These are phyloP conservation scores for Leccinum imitatum DNA, from an alignment of 768 basidiomycete genomes.

Conservation along the genomic window DNA sequence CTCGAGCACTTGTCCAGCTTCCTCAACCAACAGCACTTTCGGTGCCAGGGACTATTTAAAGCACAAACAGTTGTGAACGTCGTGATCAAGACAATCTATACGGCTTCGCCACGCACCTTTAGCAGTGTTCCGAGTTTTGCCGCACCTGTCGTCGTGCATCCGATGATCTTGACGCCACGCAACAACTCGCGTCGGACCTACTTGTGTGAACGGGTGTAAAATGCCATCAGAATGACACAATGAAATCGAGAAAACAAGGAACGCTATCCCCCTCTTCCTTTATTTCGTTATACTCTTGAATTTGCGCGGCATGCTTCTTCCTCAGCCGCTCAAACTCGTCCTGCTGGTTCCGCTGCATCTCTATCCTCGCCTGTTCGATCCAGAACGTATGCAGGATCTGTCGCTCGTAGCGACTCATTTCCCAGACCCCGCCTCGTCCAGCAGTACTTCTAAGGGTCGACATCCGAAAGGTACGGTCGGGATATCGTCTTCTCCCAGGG, in stretches of 20 bases:
- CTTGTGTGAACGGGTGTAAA: too few relatives aligned
- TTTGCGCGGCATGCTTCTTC: conserved; percentile 42
- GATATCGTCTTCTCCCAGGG: conserved; percentile 34
- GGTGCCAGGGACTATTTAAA: conserved; percentile 52
- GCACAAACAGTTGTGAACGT: too few relatives aligned
- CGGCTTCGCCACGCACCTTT: conserved; percentile 37
- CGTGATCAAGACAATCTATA: background rate
- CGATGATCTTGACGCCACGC: conserved; percentile 57
- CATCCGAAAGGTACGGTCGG: conserved; percentile 40
- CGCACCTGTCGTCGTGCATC: conserved; percentile 81
- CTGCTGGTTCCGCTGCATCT: conserved; percentile 30
- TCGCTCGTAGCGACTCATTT: conserved; percentile 52
- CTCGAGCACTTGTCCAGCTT: conserved; percentile 81
- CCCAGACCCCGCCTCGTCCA: conserved; percentile 48
- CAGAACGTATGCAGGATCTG: conserved; percentile 43
- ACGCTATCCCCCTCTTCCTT: conserved; percentile 50
- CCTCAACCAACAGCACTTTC: conserved; percentile 68
- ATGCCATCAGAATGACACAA: too few relatives aligned
- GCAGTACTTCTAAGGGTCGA: conserved; percentile 40
- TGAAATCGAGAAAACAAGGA: background rate
- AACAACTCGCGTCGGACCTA: conserved; percentile 60
- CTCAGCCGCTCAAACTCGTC: conserved; percentile 45
- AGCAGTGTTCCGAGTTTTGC: conserved; percentile 62
- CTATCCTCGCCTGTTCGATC: conserved; percentile 41
- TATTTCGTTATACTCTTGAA: conserved; percentile 36